phyloP scores from a whole-genome alignment of 169 alveolate species.

The Plasmodium falciparum region DNA sequence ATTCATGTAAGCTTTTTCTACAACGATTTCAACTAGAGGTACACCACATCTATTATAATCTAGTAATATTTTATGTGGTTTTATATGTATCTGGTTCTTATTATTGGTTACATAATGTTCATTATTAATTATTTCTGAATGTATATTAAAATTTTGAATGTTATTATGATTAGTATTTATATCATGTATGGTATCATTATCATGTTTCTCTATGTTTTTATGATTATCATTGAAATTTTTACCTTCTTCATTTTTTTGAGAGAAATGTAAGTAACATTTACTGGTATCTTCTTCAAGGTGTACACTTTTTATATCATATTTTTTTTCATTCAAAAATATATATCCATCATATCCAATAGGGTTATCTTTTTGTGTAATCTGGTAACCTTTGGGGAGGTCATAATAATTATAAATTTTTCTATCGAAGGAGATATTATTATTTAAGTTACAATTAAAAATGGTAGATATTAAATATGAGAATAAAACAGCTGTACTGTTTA shows the following conservation, averaged over 20 bases:
- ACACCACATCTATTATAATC: conserved; percentile 87
- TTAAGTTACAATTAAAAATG: conserved; percentile 77
- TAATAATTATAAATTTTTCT: conserved; percentile 84
- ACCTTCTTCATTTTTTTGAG: background rate
- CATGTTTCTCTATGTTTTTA: background rate
- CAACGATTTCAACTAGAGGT: conserved; percentile 84
- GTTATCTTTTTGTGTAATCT: conserved; percentile 80
- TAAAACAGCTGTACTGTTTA: conserved; percentile 80
- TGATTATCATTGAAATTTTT: background rate
- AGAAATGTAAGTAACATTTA: conserved; percentile 36
- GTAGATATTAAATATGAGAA: conserved; percentile 79
- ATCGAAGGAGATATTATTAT: conserved; percentile 75
- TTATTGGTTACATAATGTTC: background rate
- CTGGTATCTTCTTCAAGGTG: conserved; percentile 88
- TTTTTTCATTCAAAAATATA: conserved; percentile 65
- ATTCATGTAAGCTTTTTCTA: conserved; percentile 79
- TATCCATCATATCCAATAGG: conserved; percentile 85
- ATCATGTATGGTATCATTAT: background rate
- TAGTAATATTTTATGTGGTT: conserved; percentile 35
- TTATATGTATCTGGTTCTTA: background rate
- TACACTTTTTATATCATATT: conserved; percentile 67
- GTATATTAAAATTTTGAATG: background rate
- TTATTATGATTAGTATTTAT: background rate
- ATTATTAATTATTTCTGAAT: background rate
- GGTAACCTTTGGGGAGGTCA: conserved; percentile 88